Evolutionary conservation across 306 rosid genomes (phyloP).

Genomic region (Casuarina equisetifolia): DNA sequence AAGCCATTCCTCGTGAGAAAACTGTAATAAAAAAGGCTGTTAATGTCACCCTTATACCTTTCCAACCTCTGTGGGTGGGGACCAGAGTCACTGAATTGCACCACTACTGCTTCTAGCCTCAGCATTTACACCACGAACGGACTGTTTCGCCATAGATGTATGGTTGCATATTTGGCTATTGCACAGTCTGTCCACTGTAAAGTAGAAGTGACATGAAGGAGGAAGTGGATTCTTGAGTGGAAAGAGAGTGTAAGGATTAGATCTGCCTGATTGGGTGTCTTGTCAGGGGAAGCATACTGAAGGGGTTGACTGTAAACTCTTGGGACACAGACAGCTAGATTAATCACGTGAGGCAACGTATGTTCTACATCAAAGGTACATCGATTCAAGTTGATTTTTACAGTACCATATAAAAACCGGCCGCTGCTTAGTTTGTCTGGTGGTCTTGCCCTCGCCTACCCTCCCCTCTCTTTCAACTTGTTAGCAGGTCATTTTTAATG

Average conservation of each 20-base stretch:
- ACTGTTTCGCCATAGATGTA: neutral
- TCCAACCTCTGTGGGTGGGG: neutral
- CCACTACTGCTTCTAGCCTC: neutral
- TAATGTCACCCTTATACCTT: neutral
- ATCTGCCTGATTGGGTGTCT: neutral
- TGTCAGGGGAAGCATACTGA: neutral
- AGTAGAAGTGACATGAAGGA: neutral
- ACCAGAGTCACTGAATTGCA: neutral
- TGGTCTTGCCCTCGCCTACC: too few species aligned
- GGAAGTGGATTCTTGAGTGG: neutral
- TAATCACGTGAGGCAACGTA: too few species aligned
- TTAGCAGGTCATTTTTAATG: too few species aligned
- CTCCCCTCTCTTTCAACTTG: too few species aligned
- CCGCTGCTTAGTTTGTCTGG: too few species aligned
- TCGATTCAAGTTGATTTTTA: too few species aligned
- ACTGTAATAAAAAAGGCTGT: neutral
- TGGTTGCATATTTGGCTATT: neutral
- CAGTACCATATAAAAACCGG: too few species aligned
- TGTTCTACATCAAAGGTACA: too few species aligned
- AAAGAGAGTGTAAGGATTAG: neutral
- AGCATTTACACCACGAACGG: neutral
- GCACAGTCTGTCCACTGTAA: neutral
- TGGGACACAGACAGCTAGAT: too few species aligned
- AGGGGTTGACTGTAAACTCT: slow-evolving; percentile 4
- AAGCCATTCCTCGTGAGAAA: slow-evolving; percentile 38